A percentile compares a stretch with the other conserved stretches of the same genome.
These are phyloP conservation scores for Pedinophyceae sp. DNA, from an alignment of 139 green algal genomes.

Conservation along the genomic window DNA sequence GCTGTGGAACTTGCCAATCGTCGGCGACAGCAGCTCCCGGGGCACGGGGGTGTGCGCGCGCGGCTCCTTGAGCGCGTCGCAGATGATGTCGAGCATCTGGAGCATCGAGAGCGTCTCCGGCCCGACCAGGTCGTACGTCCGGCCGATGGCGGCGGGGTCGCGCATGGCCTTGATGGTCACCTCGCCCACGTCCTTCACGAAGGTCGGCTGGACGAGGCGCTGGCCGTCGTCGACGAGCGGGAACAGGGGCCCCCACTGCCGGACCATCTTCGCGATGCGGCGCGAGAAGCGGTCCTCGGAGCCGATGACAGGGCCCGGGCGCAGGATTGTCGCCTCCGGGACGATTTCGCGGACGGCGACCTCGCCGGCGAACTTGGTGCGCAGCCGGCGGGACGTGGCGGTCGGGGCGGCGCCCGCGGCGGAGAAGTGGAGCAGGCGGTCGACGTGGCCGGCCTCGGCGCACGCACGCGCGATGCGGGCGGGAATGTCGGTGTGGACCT, in stretches of 20 bases:
- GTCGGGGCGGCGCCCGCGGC: conserved; percentile 42
- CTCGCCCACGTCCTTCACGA: conserved; percentile 48
- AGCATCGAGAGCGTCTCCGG: conserved; percentile 50
- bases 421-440: conserved; percentile 65
- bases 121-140: conserved; percentile 73
- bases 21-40: too few relatives aligned
- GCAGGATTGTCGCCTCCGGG: conserved; percentile 50
- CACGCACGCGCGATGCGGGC: conserved; percentile 29
- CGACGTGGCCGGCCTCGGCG: conserved; percentile 16
- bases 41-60: too few relatives aligned
- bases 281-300: conserved; percentile 87
- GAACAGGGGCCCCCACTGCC: conserved; percentile 35
- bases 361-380: conserved; percentile 64
- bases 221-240: conserved; percentile 59
- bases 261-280: conserved; percentile 41
- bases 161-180: conserved; percentile 40
- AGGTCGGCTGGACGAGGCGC: conserved; percentile 35
- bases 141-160: conserved; percentile 33
- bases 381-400: conserved; percentile 41
- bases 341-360: conserved; percentile 29
- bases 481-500: conserved; percentile 41
- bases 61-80: too few relatives aligned
- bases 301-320: conserved; percentile 59
- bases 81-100: neutral
- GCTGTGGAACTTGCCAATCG: too few relatives aligned